phyloP scores from a whole-genome alignment of 257 asterid species.

The Linaria vulgaris region DNA sequence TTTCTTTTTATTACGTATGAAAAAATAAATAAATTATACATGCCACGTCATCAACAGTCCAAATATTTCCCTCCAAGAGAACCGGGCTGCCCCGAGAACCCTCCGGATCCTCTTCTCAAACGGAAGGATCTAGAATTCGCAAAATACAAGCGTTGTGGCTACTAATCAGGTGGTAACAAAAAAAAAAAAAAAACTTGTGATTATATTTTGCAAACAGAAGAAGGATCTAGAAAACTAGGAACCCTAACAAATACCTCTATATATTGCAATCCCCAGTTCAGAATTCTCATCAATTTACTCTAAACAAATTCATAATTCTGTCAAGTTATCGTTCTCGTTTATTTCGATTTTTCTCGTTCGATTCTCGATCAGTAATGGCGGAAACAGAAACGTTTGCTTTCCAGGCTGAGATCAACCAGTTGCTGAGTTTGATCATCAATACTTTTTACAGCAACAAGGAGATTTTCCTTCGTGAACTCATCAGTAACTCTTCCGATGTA shows the following conservation, averaged over 20 bases:
- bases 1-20: no score
- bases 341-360: background rate
- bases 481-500: slow-evolving; percentile 59
- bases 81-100: background rate
- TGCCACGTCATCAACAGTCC: background rate
- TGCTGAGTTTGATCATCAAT: slow-evolving; percentile 53
- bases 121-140: no score
- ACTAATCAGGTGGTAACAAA: no score
- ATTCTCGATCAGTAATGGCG: slow-evolving; percentile 20
- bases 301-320: no score
- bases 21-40: no score
- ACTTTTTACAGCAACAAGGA: slow-evolving; percentile 63
- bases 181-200: no score
- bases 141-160: no score
- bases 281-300: no score
- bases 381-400: slow-evolving; percentile 57
- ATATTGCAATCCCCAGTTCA: slow-evolving; percentile 16
- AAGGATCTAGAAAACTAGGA: no score
- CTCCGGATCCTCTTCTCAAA: no score
- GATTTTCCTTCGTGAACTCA: slow-evolving; percentile 60
- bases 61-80: background rate
- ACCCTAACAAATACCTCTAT: no score
- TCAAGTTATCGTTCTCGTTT: slow-evolving; percentile 14
- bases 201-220: no score
- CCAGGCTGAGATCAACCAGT: slow-evolving; percentile 63